Evolutionary conservation across 2,329 filamentous ascomycete species (phyloP), one percentile per base, ranked within the genome.

Genomic region (Gaeumannomyces tritici): DNA sequence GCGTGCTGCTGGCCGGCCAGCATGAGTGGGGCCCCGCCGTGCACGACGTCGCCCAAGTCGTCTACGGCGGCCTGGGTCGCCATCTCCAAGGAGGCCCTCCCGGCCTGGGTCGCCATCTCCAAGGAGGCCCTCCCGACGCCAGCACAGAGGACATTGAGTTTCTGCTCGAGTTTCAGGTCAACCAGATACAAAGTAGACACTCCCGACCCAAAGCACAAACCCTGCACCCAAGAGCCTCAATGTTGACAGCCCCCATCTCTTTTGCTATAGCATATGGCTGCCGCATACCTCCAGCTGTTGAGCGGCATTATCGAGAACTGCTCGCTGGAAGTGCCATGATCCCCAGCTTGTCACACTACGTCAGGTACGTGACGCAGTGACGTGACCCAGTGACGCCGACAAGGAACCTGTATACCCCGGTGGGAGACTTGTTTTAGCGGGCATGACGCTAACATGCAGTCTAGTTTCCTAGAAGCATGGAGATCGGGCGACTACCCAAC

Each of bases 391-490:
- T 8, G 33, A 42, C 12, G 35, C 35, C 12, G 18, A 42, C 12
- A 15, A 42, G 35, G 13, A 2, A 12, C 33, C 35, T 42, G 12
- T 18, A 31, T 31, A 9, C 4, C 29, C 29, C 4, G 29, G 4
- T 31, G 4, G 29, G 29, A 9, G 29, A 4, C 9, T 9, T 33
- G 31, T 9, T 11, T 33, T 33, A 12, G 31, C 9, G 9, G 6
- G 31, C 31, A 33, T 47, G 42, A 12, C 42, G 42, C 42, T 47
- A 7, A 51, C 42, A n/a, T n/a, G 3, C 24, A n/a, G 64, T 27
- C 61, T 67, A 91, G 88, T 67, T 98, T 96, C 70, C 86, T 97
- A 18, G 93, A 99, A 73, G 86, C 92, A 0, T 98, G 93, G 93
- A 85, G 89, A 72, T 87, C 91, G 4, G 93, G 93, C 5, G 92